Percentiles rank a stretch among this genome's conserved stretches.
These are phyloP conservation scores for Rauvolfia tetraphylla DNA, from an alignment of 257 asterid species.

Conservation along the genomic window DNA sequence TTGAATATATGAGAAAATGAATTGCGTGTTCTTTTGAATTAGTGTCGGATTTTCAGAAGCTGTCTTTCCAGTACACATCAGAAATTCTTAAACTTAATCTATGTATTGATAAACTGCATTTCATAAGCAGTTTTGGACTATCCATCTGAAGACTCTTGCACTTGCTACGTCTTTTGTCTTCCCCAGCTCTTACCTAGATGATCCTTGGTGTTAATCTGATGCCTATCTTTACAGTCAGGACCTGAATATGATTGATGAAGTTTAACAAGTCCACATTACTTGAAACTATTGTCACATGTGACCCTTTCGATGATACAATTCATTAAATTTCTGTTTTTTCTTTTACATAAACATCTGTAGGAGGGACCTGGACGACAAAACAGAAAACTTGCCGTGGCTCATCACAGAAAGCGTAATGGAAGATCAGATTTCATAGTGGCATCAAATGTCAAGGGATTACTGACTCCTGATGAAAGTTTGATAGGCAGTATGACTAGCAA, in stretches of 20 bases:
- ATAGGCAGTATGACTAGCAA: slow-evolving; percentile 67
- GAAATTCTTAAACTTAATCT: no score
- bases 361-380: slow-evolving; percentile 94
- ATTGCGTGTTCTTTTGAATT: no score
- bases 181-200: background rate
- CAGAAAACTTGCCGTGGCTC: slow-evolving; percentile 83
- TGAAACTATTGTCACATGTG: background rate
- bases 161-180: no score
- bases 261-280: background rate
- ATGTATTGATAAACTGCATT: background rate
- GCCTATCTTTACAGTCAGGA: background rate
- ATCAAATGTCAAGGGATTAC: slow-evolving; percentile 48
- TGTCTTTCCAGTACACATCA: no score
- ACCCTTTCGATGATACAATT: background rate
- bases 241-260: background rate
- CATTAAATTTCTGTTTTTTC: background rate
- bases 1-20: background rate
- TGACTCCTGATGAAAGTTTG: slow-evolving; percentile 54
- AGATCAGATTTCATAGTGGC: slow-evolving; percentile 80
- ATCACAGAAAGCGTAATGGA: slow-evolving; percentile 59
- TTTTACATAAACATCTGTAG: slow-evolving; percentile 26
- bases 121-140: background rate
- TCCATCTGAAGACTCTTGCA: no score
- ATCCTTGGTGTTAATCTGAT: background rate
- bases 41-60: no score